Conservation (phyloP, 2,329 filamentous ascomycete genomes). For the Apiospora sp. region DNA sequence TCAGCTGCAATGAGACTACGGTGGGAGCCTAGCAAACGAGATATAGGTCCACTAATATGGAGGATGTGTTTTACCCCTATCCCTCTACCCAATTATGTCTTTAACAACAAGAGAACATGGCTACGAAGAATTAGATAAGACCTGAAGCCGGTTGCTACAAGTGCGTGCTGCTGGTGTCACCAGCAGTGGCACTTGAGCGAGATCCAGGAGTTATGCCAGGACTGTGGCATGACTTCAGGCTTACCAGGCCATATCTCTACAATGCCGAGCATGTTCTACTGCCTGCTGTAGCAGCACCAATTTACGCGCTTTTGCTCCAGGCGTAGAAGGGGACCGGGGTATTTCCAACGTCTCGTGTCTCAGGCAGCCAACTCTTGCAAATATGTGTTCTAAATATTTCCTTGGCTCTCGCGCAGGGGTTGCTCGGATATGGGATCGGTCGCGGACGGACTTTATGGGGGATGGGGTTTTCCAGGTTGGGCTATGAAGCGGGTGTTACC, state of each 20-base stretch:
- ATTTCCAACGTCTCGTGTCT: neutral
- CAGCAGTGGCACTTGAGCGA: neutral
- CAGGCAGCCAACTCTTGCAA: neutral
- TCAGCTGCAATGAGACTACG: neutral
- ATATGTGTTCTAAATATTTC: too few relatives aligned
- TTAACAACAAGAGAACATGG: neutral
- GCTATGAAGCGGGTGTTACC: neutral
- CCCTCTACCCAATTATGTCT: neutral
- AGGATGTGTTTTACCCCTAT: neutral
- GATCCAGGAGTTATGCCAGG: too few relatives aligned
- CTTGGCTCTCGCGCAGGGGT: neutral
- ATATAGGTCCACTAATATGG: neutral
- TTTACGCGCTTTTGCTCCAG: neutral
- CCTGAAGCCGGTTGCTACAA: neutral
- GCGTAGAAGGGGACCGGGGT: neutral
- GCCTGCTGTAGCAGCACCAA: neutral
- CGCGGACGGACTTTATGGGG: neutral
- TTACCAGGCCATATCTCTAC: neutral
- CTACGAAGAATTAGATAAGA: neutral
- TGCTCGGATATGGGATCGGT: neutral
- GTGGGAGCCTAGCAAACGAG: neutral
- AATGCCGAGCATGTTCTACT: neutral
- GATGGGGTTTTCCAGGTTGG: neutral
- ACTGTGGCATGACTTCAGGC: neutral
- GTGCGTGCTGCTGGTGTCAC: neutral